Percentiles rank a stretch among this genome's conserved stretches.
Conservation (phyloP, 441 rosid species). For the Viola pubescens region DNA sequence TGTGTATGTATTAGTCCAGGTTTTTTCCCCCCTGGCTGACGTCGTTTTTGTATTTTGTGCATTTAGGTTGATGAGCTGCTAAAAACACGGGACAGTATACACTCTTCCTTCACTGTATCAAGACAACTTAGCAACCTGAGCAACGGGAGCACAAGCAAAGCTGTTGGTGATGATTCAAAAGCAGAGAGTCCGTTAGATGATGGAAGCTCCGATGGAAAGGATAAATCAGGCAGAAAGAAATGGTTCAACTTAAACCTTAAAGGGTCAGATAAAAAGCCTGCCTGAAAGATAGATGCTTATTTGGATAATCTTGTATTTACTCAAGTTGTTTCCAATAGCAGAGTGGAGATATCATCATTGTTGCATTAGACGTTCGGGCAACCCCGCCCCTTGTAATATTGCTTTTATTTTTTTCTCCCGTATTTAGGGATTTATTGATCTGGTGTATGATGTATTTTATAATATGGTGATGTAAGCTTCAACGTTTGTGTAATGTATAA, state of each 20-base stretch:
- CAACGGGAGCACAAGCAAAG: constrained; percentile 62
- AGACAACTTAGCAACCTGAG: constrained; percentile 36
- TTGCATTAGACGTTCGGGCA: constrained; percentile 1
- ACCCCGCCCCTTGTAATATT: constrained; percentile 22
- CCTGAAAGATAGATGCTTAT: constrained; percentile 24
- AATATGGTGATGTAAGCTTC: constrained; percentile 4
- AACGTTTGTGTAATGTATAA: constrained; percentile 9
- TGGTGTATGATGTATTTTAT: constrained; percentile 6
- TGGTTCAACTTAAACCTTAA: constrained; percentile 90
- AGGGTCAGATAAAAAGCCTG: constrained; percentile 68
- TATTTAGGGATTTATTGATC: constrained; percentile 4
- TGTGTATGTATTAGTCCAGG: not conserved
- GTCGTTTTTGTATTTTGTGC: constrained; percentile 3
- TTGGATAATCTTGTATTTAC: constrained; percentile 15
- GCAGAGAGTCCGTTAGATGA: constrained; percentile 62
- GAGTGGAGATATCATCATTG: not conserved
- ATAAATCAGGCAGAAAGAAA: constrained; percentile 77
- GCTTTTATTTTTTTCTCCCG: constrained; percentile 15
- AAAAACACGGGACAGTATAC: constrained; percentile 77
- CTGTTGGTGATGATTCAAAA: constrained; percentile 51
- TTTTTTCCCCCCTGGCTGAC: not conserved
- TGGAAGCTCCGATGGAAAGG: constrained; percentile 67
- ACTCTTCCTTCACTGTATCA: constrained; percentile 59
- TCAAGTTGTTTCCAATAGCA: constrained; percentile 7
- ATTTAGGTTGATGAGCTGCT: constrained; percentile 81